These are phyloP conservation scores for Lotus japonicus DNA, from an alignment of 306 rosid genomes.

Conservation along the genomic window DNA sequence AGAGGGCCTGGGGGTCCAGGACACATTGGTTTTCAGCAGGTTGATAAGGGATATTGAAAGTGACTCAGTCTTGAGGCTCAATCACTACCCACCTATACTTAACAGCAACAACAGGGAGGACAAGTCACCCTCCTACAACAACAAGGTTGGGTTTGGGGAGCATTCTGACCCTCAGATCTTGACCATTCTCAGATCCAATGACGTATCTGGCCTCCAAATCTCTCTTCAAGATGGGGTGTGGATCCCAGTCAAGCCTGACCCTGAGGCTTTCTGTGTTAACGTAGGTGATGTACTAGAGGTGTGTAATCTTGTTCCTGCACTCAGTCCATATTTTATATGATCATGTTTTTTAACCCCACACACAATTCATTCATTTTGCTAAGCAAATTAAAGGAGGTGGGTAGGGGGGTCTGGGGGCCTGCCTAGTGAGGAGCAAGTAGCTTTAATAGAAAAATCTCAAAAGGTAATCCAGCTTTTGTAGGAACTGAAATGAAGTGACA, in stretches of 20 bases:
- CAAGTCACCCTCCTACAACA: conserved; percentile 19
- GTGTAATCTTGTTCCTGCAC: not conserved
- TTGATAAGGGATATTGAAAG: conserved; percentile 49
- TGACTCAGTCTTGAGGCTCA: conserved; percentile 72
- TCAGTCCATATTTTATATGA: not conserved
- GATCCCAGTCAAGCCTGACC: conserved; percentile 73
- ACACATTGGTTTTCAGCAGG: conserved; percentile 46
- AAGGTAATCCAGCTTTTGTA: not conserved
- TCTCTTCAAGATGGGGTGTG: conserved; percentile 49
- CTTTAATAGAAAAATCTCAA: too few relatives aligned
- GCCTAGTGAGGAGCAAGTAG: too few relatives aligned
- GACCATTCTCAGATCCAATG: conserved; percentile 72
- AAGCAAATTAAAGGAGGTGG: not conserved
- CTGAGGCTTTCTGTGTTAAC: conserved; percentile 61
- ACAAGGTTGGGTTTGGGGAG: conserved; percentile 61
- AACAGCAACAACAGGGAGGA: not conserved
- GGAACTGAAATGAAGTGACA: conserved; percentile 25
- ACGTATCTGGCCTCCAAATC: conserved; percentile 75
- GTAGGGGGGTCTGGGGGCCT: not conserved
- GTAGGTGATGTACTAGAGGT: conserved; percentile 80
- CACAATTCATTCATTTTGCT: not conserved
- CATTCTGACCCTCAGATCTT: conserved; percentile 92
- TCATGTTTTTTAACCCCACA: not conserved
- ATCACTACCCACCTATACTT: conserved; percentile 61
- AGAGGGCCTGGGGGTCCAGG: conserved; percentile 57